Conservation (phyloP, 1,284 basidiomycete species). For the Cutaneotrichosporon cavernicola region DNA sequence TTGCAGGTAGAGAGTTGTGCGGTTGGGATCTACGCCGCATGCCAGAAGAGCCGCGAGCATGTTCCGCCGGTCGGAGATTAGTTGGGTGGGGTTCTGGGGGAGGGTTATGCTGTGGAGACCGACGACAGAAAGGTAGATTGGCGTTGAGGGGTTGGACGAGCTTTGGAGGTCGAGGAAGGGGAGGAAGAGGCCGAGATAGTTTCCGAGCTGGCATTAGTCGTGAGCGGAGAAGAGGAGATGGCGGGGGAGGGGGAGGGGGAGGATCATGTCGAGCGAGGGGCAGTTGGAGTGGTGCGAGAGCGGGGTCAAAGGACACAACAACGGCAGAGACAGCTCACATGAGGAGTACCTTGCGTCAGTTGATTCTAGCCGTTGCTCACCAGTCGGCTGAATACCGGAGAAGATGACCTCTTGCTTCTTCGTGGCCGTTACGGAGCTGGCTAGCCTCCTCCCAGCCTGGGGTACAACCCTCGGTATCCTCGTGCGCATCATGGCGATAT, state of each 20-base stretch:
- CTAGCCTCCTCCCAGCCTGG: not conserved
- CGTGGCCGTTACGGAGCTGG: not conserved
- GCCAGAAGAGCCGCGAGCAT: conserved; percentile 82
- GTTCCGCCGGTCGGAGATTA: conserved; percentile 66
- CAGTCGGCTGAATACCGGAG: conserved; percentile 59
- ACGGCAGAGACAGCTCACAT: conserved; percentile 57
- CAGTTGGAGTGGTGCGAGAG: too few species aligned
- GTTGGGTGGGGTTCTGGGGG: conserved; percentile 72
- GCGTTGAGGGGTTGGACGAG: conserved; percentile 61
- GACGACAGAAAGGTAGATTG: conserved; percentile 79
- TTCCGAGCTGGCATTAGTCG: conserved; percentile 68
- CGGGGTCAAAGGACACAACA: not conserved
- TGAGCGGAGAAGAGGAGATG: not conserved
- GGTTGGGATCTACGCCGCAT: conserved; percentile 75
- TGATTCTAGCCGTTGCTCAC: conserved; percentile 47
- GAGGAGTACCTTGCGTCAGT: conserved; percentile 70
- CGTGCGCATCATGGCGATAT: conserved; percentile 3
- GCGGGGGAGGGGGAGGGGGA: not conserved
- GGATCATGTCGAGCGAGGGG: not conserved
- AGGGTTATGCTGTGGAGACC: conserved; percentile 89
- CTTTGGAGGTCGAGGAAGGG: conserved; percentile 62
- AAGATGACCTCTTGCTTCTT: conserved; percentile 45
- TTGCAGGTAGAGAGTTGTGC: conserved; percentile 80
- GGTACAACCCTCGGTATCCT: conserved; percentile 7
- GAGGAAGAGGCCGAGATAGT: conserved; percentile 68